phyloP scores from a whole-genome alignment of 1,284 basidiomycete species.

The Pseudozyma sp. region DNA sequence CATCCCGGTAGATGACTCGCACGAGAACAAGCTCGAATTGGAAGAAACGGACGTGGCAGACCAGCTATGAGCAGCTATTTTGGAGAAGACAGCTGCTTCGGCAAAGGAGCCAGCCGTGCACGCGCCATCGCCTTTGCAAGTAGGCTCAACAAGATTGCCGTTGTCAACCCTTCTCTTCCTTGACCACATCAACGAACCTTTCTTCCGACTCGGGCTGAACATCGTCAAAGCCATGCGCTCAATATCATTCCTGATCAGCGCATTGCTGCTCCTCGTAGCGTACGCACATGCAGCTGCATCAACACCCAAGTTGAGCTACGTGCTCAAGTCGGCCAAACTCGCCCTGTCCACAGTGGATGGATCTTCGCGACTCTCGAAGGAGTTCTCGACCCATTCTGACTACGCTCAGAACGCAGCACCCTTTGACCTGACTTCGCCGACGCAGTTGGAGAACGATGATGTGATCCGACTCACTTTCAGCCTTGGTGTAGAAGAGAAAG shows the following conservation, averaged over 20 bases:
- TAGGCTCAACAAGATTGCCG: too few species aligned
- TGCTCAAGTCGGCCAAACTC: conserved; percentile 46
- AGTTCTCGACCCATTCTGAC: conserved; percentile 38
- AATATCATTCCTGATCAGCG: conserved; percentile 12
- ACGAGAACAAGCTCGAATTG: background rate
- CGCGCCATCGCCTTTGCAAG: conserved; percentile 28
- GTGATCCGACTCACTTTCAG: conserved; percentile 48
- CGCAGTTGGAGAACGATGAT: conserved; percentile 51
- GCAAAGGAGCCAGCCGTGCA: conserved; percentile 17
- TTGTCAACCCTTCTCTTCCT: background rate
- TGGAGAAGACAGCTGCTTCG: background rate
- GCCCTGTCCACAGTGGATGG: conserved; percentile 49
- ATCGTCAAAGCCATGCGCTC: conserved; percentile 16
- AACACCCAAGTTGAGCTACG: conserved; percentile 47
- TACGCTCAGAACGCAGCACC: conserved; percentile 33
- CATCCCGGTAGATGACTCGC: background rate
- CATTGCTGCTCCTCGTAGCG: conserved; percentile 23
- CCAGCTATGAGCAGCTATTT: background rate
- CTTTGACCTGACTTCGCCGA: conserved; percentile 30
- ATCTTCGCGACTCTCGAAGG: conserved; percentile 44
- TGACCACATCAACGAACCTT: background rate
- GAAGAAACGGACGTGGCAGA: background rate
- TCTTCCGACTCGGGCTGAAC: background rate
- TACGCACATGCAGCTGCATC: conserved; percentile 32
- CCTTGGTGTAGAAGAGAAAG: conserved; percentile 32